Evolutionary conservation across 805 yeast species (phyloP).

Genomic region (Suhomyces sp.): DNA sequence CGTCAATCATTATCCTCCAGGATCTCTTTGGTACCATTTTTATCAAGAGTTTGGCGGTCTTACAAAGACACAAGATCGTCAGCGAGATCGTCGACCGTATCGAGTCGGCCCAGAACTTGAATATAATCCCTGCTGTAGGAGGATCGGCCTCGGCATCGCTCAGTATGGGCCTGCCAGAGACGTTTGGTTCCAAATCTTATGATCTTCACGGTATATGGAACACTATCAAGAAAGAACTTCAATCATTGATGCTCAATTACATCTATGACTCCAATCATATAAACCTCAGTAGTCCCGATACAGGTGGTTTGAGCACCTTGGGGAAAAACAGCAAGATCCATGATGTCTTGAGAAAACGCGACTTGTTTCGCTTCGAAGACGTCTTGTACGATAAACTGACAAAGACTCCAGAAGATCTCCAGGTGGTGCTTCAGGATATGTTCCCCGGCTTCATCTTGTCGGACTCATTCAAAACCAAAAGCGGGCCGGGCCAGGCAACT

Average conservation of each 20-base stretch:
- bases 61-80: conserved; percentile 70
- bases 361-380: conserved; percentile 32
- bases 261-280: conserved; percentile 23
- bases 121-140: neutral
- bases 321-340: conserved; percentile 14
- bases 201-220: conserved; percentile 30
- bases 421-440: conserved; percentile 49
- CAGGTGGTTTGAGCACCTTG: conserved; percentile 7
- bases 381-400: conserved; percentile 22
- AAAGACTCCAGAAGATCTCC: conserved; percentile 28
- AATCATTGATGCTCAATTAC: conserved; percentile 30
- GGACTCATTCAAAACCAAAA: conserved; percentile 17
- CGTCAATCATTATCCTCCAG: conserved; percentile 54
- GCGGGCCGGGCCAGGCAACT: conserved; percentile 8
- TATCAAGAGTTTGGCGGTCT: conserved; percentile 54
- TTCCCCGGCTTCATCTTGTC: conserved; percentile 63
- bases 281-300: neutral
- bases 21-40: conserved; percentile 74
- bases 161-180: neutral
- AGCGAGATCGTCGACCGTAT: conserved; percentile 49
- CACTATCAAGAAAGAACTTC: conserved; percentile 31
- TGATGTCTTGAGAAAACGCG: conserved; percentile 21
- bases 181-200: conserved; percentile 3
- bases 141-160: neutral
- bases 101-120: conserved; percentile 17